Base-by-base conservation (phyloP, 345 rosid species). In the Anacardium occidentale region DNA sequence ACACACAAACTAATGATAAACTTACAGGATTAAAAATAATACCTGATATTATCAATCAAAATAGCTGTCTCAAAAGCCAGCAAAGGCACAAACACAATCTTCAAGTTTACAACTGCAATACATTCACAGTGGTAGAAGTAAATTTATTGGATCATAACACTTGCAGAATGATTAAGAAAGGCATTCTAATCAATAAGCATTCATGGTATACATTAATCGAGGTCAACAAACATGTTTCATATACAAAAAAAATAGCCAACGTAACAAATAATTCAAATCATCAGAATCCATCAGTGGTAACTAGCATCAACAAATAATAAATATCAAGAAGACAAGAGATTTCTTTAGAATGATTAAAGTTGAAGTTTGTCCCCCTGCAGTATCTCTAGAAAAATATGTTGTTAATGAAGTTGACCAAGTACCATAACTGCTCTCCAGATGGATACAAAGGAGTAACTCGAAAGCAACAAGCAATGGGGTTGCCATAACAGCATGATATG, bases 41-140 rank as follows among this genome's bases (percentile, higher is more conserved):
- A 91, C 98, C 98, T 90, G 89, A 91, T 84, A 77, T 94, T 94
- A 70, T 94, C 98, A 22, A 90, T 74, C 80, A 94, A 83, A 77
- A 91, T 82, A 60, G 94, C 87, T 37, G 81, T 72, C 85, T 90
- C 89, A 51, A 90, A 86, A 24, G 81, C 91, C 81, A 94, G 80
- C 82, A 90, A 75, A 15, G 97, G 98, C 51, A 94, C 72, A 75
- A 90, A 90, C 54, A 94, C 91, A 76, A 90, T 82, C 91, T 89
- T 91, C 84, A 94, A 83, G 83, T 81, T 76, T 45, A 94, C 85
- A 82, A 74, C 97, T 91, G 91, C 88, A 87, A 76, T 50, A 74
- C 40, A 84, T 71, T 52, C 26, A 70, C 47, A 75, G 56, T 21
- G 11, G 64, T 18, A 74, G 40, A 73, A 54, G 57, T 62, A 74